Evolutionary conservation across 1,284 basidiomycete genomes (phyloP).

Genomic region (Trichosporon ovoides): DNA sequence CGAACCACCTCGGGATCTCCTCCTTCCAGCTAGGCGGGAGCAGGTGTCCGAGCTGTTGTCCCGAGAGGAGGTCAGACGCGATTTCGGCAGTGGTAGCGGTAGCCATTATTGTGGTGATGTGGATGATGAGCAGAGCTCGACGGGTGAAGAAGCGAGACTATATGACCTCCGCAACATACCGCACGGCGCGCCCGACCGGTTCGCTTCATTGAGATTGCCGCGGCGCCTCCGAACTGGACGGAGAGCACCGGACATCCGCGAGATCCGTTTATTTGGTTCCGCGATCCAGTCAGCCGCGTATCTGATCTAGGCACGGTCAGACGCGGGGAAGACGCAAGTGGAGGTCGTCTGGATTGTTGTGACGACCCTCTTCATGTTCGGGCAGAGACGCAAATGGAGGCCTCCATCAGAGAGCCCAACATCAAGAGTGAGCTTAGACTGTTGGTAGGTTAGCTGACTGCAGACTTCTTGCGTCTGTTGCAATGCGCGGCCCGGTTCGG

Average conservation of each 20-base stretch:
- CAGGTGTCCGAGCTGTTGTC: conserved; percentile 55
- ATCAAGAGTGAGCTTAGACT: conserved; percentile 29
- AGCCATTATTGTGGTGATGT: background rate
- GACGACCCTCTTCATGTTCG: background rate
- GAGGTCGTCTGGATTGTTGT: background rate
- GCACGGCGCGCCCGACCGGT: too few species aligned
- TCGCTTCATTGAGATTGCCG: background rate
- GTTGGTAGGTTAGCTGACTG: conserved; percentile 53
- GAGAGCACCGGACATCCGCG: background rate
- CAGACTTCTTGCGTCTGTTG: conserved; percentile 46
- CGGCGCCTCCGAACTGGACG: background rate
- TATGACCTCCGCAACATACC: background rate
- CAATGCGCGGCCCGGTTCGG: conserved; percentile 47
- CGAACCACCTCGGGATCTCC: conserved; percentile 75
- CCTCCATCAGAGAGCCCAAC: conserved; percentile 32
- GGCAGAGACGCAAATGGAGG: conserved; percentile 26
- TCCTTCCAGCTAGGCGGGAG: conserved; percentile 86
- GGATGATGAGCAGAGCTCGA: background rate
- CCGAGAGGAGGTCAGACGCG: conserved; percentile 27
- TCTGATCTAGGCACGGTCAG: background rate
- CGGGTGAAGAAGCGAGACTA: background rate
- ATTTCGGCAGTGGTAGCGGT: conserved; percentile 1
- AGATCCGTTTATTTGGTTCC: background rate
- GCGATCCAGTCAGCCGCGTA: background rate
- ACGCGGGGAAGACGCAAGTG: background rate